Conservation (phyloP, 1,284 basidiomycete genomes). For the Phaffia rhodozyma region DNA sequence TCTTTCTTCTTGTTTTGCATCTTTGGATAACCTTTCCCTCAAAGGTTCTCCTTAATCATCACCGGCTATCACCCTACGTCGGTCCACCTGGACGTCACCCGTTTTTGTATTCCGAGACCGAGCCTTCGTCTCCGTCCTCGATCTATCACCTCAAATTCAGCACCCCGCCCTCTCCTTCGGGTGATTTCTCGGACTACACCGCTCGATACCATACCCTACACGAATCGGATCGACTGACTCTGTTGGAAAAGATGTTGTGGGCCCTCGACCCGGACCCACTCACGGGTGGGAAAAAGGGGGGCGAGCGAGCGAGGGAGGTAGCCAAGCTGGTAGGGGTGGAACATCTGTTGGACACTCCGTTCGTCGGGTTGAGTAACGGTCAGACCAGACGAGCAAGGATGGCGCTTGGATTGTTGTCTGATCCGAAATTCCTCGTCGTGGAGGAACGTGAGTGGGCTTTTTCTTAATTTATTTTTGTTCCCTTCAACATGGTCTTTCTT, state of each 20-base stretch:
- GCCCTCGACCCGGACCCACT: slow-evolving; percentile 24
- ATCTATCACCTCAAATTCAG: slow-evolving; percentile 63
- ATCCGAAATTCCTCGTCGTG: slow-evolving; percentile 60
- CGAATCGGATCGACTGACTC: slow-evolving; percentile 64
- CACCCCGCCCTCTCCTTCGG: slow-evolving; percentile 47
- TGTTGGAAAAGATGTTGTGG: slow-evolving; percentile 48
- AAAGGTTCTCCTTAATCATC: slow-evolving; percentile 56
- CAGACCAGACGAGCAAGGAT: slow-evolving; percentile 83
- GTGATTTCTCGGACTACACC: slow-evolving; percentile 82
- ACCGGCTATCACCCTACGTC: slow-evolving; percentile 48
- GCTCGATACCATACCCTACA: slow-evolving; percentile 75
- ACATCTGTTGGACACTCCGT: slow-evolving; percentile 60
- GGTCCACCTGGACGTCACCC: slow-evolving; percentile 46
- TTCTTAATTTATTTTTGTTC: slow-evolving; percentile 45
- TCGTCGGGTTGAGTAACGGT: slow-evolving; percentile 76
- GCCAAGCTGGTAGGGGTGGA: slow-evolving; percentile 46
- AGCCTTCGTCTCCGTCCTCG: slow-evolving; percentile 14
- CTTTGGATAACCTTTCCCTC: neutral
- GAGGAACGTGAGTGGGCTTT: slow-evolving; percentile 49
- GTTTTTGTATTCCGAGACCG: slow-evolving; percentile 48
- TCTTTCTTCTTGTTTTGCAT: neutral
- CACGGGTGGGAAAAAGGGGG: slow-evolving; percentile 36
- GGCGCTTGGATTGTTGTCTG: slow-evolving; percentile 56
- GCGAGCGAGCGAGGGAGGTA: slow-evolving; percentile 37
- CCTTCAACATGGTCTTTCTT: slow-evolving; percentile 20